Conservation (phyloP, 805 yeast species). For the Kodamaea fukazawae region DNA sequence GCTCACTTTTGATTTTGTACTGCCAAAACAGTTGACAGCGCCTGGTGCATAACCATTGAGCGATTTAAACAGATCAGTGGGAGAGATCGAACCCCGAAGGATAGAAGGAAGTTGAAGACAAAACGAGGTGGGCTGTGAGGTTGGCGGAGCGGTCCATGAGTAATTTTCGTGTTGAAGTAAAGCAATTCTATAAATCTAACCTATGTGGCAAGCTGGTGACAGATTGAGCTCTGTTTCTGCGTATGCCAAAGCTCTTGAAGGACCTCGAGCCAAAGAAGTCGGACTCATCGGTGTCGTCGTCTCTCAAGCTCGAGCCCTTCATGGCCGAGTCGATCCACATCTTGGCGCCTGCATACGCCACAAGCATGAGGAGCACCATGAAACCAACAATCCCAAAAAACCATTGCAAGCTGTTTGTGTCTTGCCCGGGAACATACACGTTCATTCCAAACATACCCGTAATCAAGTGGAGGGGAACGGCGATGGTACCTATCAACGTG, state of each 20-base stretch:
- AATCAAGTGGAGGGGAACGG: conserved; percentile 26
- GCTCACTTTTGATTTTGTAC: no score
- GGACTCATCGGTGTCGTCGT: conserved; percentile 6
- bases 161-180: background rate
- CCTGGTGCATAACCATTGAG: no score
- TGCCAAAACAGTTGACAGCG: no score
- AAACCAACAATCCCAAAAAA: conserved; percentile 23
- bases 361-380: conserved; percentile 22
- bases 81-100: no score
- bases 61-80: no score
- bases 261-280: conserved; percentile 15
- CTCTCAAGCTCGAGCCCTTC: conserved; percentile 7
- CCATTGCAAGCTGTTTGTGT: conserved; percentile 14
- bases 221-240: conserved; percentile 32
- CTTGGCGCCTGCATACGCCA: conserved; percentile 24
- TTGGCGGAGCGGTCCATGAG: no score
- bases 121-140: no score
- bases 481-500: conserved; percentile 27
- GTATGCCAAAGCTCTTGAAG: conserved; percentile 22
- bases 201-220: conserved; percentile 39
- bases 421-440: conserved; percentile 23
- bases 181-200: conserved; percentile 8
- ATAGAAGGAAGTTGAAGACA: no score
- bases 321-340: conserved; percentile 18
- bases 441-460: conserved; percentile 31